phyloP scores from a whole-genome alignment of 257 asterid species.

The Fraxinus pennsylvanica region DNA sequence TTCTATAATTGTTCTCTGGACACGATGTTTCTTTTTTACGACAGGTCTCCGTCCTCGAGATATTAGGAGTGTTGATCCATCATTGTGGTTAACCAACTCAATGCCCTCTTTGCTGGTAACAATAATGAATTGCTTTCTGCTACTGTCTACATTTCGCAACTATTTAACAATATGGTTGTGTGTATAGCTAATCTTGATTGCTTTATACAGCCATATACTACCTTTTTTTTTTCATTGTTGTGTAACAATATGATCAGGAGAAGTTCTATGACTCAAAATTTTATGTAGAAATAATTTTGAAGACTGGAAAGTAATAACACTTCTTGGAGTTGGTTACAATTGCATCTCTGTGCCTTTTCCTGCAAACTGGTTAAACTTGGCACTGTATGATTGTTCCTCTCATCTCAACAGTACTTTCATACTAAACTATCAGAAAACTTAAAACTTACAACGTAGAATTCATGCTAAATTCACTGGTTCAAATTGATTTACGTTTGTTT shows the following conservation, averaged over 20 bases:
- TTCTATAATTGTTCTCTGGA: constrained; percentile 17
- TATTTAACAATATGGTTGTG: constrained; percentile 1
- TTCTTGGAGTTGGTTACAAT: constrained; percentile 3
- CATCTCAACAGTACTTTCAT: constrained; percentile 16
- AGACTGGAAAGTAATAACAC: constrained; percentile 16
- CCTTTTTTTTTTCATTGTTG: constrained; percentile 8
- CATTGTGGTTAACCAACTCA: constrained; percentile 93
- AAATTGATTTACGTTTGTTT: constrained; percentile 29
- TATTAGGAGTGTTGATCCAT: constrained; percentile 96
- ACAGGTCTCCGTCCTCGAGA: constrained; percentile 97
- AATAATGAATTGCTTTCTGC: constrained; percentile 13
- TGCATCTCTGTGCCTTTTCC: constrained; percentile 17
- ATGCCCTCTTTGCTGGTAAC: constrained; percentile 92
- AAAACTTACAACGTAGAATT: constrained; percentile 14
- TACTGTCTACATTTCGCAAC: constrained; percentile 4
- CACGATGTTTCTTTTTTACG: not conserved
- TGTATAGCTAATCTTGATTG: not conserved
- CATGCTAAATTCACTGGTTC: constrained; percentile 18
- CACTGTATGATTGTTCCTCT: constrained; percentile 8
- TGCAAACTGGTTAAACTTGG: constrained; percentile 13
- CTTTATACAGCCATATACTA: not conserved
- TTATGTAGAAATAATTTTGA: constrained; percentile 10
- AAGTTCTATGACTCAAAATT: constrained; percentile 5
- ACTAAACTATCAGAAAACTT: constrained; percentile 6
- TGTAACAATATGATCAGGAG: not conserved